Percentiles rank a stretch among this genome's conserved stretches.
Conservation (phyloP, 2,329 filamentous ascomycete genomes). For the Alternaria incomplexa region DNA sequence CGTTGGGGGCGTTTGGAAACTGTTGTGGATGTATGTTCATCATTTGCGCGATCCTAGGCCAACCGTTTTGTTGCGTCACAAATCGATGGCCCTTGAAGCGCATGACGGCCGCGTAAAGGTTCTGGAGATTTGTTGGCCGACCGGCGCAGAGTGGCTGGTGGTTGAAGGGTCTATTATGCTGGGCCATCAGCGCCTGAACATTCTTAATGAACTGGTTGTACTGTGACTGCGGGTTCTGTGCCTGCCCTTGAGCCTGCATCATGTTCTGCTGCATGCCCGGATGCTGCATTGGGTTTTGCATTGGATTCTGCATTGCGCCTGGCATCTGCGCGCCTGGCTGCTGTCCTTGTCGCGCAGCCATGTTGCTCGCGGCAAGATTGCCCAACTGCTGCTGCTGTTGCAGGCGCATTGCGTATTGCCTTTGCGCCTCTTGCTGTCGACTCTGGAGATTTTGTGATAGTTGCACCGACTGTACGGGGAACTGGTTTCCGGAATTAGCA, state of each 20-base stretch:
- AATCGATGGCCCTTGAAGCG: constrained; percentile 79
- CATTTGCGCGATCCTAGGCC: constrained; percentile 71
- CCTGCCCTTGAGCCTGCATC: constrained; percentile 33
- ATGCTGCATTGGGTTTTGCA: constrained; percentile 18
- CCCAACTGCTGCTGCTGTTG: constrained; percentile 70
- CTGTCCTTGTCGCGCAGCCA: constrained; percentile 48
- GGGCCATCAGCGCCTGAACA: constrained; percentile 77
- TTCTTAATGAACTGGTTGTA: constrained; percentile 66
- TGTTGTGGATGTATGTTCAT: constrained; percentile 52
- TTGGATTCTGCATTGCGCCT: constrained; percentile 32
- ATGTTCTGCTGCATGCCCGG: constrained; percentile 42
- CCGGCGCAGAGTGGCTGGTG: constrained; percentile 75
- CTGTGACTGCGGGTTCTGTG: constrained; percentile 19
- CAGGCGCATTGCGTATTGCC: constrained; percentile 84
- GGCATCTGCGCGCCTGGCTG: constrained; percentile 48
- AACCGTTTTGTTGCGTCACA: constrained; percentile 72
- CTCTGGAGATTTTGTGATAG: constrained; percentile 58
- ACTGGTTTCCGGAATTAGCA: constrained; percentile 52
- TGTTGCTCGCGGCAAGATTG: constrained; percentile 46
- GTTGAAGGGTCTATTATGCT: constrained; percentile 75
- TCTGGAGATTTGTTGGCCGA: constrained; percentile 74
- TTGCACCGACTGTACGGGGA: constrained; percentile 54
- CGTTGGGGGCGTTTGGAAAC: constrained; percentile 68
- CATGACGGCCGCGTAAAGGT: constrained; percentile 78
- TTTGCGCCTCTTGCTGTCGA: constrained; percentile 68